Base-by-base conservation (phyloP, 176 grass and related monocot species). In the Dendrocalamus sinicus region DNA sequence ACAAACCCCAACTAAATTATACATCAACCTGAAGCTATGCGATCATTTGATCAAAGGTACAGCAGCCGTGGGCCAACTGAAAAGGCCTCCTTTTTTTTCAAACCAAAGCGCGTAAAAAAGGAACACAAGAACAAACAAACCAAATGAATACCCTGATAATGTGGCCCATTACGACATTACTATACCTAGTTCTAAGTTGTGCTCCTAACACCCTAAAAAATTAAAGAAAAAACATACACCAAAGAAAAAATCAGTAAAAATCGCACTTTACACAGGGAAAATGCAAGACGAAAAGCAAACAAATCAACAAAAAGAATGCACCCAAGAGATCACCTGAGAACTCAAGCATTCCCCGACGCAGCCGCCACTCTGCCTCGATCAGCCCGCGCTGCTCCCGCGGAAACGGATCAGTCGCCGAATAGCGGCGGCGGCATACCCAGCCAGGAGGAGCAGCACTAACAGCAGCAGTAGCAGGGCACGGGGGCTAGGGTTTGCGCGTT, bases 401-500 rank as follows among this genome's bases (percentile, higher is more conserved):
- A 46, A 52, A 8, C 24, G 72, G 79, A 67, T 82, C 61, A 62
- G 30, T 57, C 20, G 11, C 20, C 32, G 17, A 84, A 44, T 85
- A 54, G 80, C 72, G 61, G 80, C 16, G 66, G n/a, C 68, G 41
- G 82, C 70, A 7, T 39, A 14, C 11, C 37, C 45, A 50, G 17
- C 23, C 55, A 7, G 61, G 8, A 20, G 17, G 13, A 23, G 72
- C 17, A 16, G 61, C 22, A 4, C 6, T 4, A 4, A 70, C 19
- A 23, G 72, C 17, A 22, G 69, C 22, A 4, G 3, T 1, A 4
- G 77, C 19, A 9, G 46, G 16, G 45, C 63, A 23, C n/a, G 5
- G 22, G 81, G 20, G 79, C 76, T 88, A 91, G 91, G 88, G 88
- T 89, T 89, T 81, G 75, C 60, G 51, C 51, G 73, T 48, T 22